phyloP scores from a whole-genome alignment of 495 filamentous ascomycete genomes.

The Haplographium delicatum region DNA sequence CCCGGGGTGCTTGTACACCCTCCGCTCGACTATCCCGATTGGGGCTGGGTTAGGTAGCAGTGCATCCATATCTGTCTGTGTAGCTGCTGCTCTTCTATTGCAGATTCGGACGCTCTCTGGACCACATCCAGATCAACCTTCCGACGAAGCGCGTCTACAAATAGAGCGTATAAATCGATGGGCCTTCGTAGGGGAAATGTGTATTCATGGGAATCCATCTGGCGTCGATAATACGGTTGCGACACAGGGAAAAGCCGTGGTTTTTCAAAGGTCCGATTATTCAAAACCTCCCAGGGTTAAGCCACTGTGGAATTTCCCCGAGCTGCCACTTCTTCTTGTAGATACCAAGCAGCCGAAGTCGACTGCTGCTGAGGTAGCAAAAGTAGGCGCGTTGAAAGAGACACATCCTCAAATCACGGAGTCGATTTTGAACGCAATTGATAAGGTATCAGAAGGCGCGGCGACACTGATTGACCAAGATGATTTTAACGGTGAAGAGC shows the following conservation, averaged over 20 bases:
- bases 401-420: conserved; percentile 68
- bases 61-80: conserved; percentile 84
- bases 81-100: conserved; percentile 79
- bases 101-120: conserved; percentile 84
- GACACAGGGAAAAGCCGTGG: conserved; percentile 83
- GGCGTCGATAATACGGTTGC: conserved; percentile 98
- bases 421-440: conserved; percentile 74
- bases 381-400: conserved; percentile 67
- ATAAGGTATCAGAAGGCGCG: conserved; percentile 71
- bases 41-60: conserved; percentile 89
- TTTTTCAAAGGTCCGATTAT: conserved; percentile 80
- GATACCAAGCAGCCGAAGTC: conserved; percentile 80
- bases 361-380: conserved; percentile 77
- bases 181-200: conserved; percentile 96
- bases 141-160: conserved; percentile 73
- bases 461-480: conserved; percentile 61
- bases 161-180: conserved; percentile 93
- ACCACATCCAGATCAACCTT: conserved; percentile 82
- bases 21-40: conserved; percentile 91
- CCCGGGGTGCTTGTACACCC: conserved; percentile 77
- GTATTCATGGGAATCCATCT: conserved; percentile 93
- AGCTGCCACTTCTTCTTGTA: conserved; percentile 82
- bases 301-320: conserved; percentile 79
- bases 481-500: conserved; percentile 54
- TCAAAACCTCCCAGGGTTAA: conserved; percentile 68